Evolutionary conservation across 805 yeast species (phyloP), one percentile per base, ranked within the genome.

Genomic region (Nakazawaea laoshanensis): DNA sequence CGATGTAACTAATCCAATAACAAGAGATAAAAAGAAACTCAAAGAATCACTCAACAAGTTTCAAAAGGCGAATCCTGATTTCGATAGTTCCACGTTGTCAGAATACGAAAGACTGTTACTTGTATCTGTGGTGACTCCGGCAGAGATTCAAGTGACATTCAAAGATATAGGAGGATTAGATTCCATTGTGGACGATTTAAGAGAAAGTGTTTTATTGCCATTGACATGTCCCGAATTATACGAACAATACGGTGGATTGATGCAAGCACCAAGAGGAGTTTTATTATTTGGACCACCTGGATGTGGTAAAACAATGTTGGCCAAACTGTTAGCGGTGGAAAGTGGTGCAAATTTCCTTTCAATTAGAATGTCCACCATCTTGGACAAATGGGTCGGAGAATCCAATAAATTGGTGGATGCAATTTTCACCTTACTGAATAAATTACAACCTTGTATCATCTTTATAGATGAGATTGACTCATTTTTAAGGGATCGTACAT

Each of bases 381-480:
- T 88, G 89, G 96, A 92, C 58, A 89, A 89, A 57, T 89, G 96
- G 95, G 89, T 85, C 51, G 98, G 98, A 11, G 97, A 89, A 57
- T 76, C 89, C 19, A 89, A 92, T 55, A 92, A 92, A 59, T 76
- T 88, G 30, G 92, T 86, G 1, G 94, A 88, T 43, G 97, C 96
- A 1, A 74, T 89, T 22, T 89, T 89, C 52, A 78, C 95, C 6
- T 65, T 89, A 36, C 97, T 96, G 4, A 66, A 72, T 39, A 89
- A 92, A 50, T 67, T 89, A 26, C 86, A 86, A 54, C 98, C 98
- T 2, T 87, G 96, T 55, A 92, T 89, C 42, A 77, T 89, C 30
- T 89, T 89, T 56, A 85, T 89, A 39, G 98, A 89, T 58, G 98
- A 89, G 56, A 92, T 89, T 39, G 98, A 89, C 60, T 85, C 96